These are phyloP conservation scores for Zymoseptoria tritici DNA, from an alignment of 2,329 filamentous ascomycete species.

Conservation along the genomic window DNA sequence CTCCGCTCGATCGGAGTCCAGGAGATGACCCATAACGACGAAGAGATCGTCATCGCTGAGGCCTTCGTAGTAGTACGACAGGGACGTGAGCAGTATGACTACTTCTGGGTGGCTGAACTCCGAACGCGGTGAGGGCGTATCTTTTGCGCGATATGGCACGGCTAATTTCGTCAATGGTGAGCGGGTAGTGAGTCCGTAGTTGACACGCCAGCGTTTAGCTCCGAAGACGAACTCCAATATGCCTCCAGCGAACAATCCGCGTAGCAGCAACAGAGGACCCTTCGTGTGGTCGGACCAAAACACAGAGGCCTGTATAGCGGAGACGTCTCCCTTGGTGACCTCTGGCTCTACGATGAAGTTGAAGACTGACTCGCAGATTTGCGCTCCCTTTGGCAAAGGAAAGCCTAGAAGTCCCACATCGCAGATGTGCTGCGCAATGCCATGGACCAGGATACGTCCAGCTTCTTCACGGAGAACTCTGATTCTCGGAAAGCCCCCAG, in stretches of 20 bases:
- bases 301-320: neutral
- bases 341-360: conserved; percentile 14
- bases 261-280: conserved; percentile 43
- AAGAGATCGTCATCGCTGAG: conserved; percentile 43
- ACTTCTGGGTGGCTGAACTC: conserved; percentile 66
- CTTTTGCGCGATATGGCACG: conserved; percentile 62
- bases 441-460: neutral
- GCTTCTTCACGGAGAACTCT: conserved; percentile 45
- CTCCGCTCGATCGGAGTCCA: conserved; percentile 21
- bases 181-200: conserved; percentile 45
- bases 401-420: conserved; percentile 6
- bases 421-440: neutral
- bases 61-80: conserved; percentile 61
- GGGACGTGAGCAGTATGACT: conserved; percentile 55
- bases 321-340: neutral
- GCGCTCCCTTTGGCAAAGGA: conserved; percentile 8
- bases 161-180: conserved; percentile 47
- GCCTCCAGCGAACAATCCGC: conserved; percentile 55
- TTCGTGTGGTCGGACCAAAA: conserved; percentile 4
- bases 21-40: conserved; percentile 15
- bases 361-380: conserved; percentile 9
- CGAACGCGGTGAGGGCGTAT: conserved; percentile 52
- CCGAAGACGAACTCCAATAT: conserved; percentile 54
- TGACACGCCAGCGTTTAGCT: conserved; percentile 60
- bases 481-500: conserved; percentile 45